Evolutionary conservation across 2,329 filamentous ascomycete genomes (phyloP).

Genomic region (Talaromyces sp.): DNA sequence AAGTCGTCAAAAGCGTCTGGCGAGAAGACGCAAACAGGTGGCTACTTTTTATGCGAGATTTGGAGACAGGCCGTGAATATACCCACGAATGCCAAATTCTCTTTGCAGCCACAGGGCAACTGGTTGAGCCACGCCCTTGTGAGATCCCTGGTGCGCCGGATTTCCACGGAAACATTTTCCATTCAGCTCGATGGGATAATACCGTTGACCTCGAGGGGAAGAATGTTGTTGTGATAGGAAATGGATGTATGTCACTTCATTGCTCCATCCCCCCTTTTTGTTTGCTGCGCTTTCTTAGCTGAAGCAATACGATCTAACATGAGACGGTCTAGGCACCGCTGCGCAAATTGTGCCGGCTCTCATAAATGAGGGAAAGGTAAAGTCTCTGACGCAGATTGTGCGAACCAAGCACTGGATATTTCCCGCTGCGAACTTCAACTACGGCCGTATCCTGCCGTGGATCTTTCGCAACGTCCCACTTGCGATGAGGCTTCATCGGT

Average conservation of each 20-base stretch:
- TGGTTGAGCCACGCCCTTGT: constrained; percentile 49
- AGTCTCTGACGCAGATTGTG: constrained; percentile 54
- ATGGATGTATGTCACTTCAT: constrained; percentile 25
- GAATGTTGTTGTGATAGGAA: constrained; percentile 24
- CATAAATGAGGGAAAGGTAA: constrained; percentile 36
- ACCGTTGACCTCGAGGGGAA: constrained; percentile 19
- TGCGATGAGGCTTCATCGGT: constrained; percentile 31
- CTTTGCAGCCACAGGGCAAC: constrained; percentile 47
- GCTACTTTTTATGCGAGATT: constrained; percentile 26
- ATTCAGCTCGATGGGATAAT: constrained; percentile 23
- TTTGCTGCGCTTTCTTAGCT: neutral
- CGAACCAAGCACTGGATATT: constrained; percentile 54
- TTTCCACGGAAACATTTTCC: constrained; percentile 21
- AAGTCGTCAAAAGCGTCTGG: constrained; percentile 34
- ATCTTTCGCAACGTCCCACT: constrained; percentile 45
- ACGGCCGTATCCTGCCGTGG: constrained; percentile 46
- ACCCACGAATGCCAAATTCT: constrained; percentile 46
- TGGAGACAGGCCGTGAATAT: constrained; percentile 17
- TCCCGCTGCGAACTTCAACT: constrained; percentile 34
- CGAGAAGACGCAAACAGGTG: constrained; percentile 48
- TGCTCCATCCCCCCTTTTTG: neutral
- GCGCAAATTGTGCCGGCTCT: constrained; percentile 22
- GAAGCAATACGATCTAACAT: constrained; percentile 42
- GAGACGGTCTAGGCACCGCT: constrained; percentile 20
- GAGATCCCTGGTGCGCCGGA: constrained; percentile 20